These are phyloP conservation scores for Macrophomina phaseolina DNA, from an alignment of 2,329 filamentous ascomycete species.

Conservation along the genomic window DNA sequence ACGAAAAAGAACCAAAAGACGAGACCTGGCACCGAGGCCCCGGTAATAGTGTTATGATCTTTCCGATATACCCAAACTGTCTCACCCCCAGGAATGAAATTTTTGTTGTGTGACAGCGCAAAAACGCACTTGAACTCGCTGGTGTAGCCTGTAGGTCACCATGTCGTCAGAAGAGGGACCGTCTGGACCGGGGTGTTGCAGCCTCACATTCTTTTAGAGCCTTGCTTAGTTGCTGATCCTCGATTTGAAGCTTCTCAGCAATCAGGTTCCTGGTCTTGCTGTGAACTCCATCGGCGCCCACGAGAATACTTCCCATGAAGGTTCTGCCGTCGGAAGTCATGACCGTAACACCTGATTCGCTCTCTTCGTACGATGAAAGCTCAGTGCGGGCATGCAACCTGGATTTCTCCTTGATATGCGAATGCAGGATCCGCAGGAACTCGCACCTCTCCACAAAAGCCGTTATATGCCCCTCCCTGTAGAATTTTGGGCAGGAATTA, in stretches of 20 bases:
- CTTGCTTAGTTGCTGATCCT: background rate
- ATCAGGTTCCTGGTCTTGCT: background rate
- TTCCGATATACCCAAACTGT: background rate
- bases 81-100: background rate
- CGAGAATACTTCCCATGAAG: conserved; percentile 21
- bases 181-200: background rate
- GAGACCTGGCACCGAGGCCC: conserved; percentile 30
- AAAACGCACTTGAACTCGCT: conserved; percentile 3
- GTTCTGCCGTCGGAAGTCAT: conserved; percentile 12
- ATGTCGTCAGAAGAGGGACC: background rate
- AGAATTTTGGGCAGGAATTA: background rate
- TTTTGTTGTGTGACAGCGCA: background rate
- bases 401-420: background rate
- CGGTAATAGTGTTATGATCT: conserved; percentile 20
- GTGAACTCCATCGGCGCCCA: conserved; percentile 27
- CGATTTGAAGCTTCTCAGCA: background rate
- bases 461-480: background rate
- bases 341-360: background rate
- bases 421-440: background rate
- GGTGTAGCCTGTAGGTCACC: background rate
- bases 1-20: conserved; percentile 36
- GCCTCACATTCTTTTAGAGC: background rate
- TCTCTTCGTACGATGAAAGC: background rate
- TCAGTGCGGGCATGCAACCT: background rate
- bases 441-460: background rate